Evolutionary conservation across 106 monocot genomes (phyloP).

Genomic region (Dendrobium nobile): DNA sequence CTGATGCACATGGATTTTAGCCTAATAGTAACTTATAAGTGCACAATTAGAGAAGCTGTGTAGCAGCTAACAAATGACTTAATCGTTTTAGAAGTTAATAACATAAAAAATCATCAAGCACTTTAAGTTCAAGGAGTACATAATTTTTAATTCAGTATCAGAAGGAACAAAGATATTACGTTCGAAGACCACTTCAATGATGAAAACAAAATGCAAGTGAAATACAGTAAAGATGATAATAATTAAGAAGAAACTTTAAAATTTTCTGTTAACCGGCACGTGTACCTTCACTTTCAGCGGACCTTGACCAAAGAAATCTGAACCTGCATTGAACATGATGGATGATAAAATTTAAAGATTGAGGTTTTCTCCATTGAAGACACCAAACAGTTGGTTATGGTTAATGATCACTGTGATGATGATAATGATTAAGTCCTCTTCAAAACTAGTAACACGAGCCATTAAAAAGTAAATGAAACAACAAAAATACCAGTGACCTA

Average conservation of each 20-base stretch:
- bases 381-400: not conserved
- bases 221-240: not conserved
- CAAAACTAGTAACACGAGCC: not conserved
- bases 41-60: not conserved
- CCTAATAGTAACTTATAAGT: not conserved
- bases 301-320: constrained; percentile 55
- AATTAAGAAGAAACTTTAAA: not conserved
- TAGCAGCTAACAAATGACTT: not conserved
- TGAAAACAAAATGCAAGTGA: not conserved
- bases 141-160: not conserved
- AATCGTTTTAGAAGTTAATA: not conserved
- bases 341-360: not conserved
- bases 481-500: not conserved
- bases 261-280: not conserved
- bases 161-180: not conserved
- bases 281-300: constrained; percentile 39
- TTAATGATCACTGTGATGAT: not conserved
- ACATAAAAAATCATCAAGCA: not conserved
- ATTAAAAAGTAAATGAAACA: not conserved
- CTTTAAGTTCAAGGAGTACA: not conserved
- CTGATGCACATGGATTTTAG: not conserved
- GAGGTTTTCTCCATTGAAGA: not conserved
- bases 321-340: constrained; percentile 35
- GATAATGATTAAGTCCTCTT: not conserved
- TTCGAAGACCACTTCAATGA: not conserved